Base-by-base conservation (phyloP, 495 filamentous ascomycete species). In the Cercophora newfieldiana region DNA sequence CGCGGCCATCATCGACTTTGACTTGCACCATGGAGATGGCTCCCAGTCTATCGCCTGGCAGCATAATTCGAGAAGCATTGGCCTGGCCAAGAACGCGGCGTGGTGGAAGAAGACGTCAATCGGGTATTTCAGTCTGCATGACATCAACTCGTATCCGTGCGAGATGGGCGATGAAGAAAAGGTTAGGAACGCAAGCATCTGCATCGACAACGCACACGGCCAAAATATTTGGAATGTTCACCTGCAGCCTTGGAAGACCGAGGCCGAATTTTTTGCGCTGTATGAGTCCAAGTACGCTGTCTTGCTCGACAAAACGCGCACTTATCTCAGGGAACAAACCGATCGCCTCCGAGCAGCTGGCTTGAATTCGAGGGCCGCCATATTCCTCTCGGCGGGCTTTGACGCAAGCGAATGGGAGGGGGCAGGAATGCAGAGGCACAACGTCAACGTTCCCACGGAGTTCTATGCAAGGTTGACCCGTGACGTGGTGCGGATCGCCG, bases 201-300 rank as follows among this genome's bases (percentile, higher is more conserved):
- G 96, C 71, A 86, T 99, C 59, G 94, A 97, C 58, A 91, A 91
- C 64, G 91, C 94, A 1, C 94, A 97, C 73, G 89, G 90, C 8
- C 95, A 98, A 74, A 92, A 86, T 25, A 88, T 98, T 50, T 97
- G 94, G 90, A 99, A 99, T 70, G 86, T 97, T n/a, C 96, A 99
- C 72, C 77, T 99, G 8, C 87, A 96, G 68, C 81, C 89, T 0
- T 99, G 95, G 91, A 90, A 89, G 65, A 90, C 84, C 0, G 83
- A 90, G 33, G 79, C 83, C 0, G 91, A 97, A 8, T 99, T 99
- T 71, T 99, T 96, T 93, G 81, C 83, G 19, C 73, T 96, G 19
- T 99, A 99, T 71, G 85, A 90, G 66, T 83, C 81, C 7, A 88
- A 87, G 64, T 99, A 99, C 71, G 79, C 80, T 1, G 72, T 88